Evolutionary conservation across 208 protist species (phyloP), one percentile per base, ranked within the genome.

Genomic region (Acanthamoeba healyi): DNA sequence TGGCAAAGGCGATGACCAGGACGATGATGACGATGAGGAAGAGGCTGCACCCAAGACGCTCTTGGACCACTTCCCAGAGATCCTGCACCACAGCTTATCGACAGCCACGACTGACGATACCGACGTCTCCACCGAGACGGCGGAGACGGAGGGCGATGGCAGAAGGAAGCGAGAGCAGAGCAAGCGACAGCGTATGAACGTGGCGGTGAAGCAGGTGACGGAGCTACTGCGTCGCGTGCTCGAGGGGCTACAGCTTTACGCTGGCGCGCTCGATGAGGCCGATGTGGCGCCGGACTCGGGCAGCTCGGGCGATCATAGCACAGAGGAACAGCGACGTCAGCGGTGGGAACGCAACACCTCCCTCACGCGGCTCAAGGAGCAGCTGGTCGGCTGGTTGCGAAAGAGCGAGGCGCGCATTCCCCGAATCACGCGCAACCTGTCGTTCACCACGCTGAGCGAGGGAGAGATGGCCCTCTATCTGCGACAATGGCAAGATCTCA

Each of bases 391-490:
- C 14, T 87, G 79, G 46, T 32, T 87, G 79, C 40, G 44, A 7
- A 15, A 19, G 26, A 63, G 49, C 79, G 17, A 61, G 26, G 79
- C 79, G 46, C 79, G 32, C 79, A 61, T 87, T 29, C 79, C 79
- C 5, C 79, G 79, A n/a, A 63, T 87, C 46, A 54, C 42, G 40
- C 79, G 79, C 42, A 58, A 87, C 44, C 79, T 61, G 9, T 87
- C 79, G 12, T 61, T 87, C 32, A 40, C 32, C 12, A 87, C 79
- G 22, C 46, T 87, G 42, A 87, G 32, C 79, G 44, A 87, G 49
- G 14, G 49, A 26, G 79, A 87, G 46, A 87, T 87, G 79, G 46
- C n/a, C 29, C 22, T 58, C 44, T 87, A 87, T 44, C 79, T 87
- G 10, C 26, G 36, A 2, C 42, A 87, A 26, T 86, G 77, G 77